Conservation (phyloP, 2,329 filamentous ascomycete genomes). For the Nothophoma quercina region DNA sequence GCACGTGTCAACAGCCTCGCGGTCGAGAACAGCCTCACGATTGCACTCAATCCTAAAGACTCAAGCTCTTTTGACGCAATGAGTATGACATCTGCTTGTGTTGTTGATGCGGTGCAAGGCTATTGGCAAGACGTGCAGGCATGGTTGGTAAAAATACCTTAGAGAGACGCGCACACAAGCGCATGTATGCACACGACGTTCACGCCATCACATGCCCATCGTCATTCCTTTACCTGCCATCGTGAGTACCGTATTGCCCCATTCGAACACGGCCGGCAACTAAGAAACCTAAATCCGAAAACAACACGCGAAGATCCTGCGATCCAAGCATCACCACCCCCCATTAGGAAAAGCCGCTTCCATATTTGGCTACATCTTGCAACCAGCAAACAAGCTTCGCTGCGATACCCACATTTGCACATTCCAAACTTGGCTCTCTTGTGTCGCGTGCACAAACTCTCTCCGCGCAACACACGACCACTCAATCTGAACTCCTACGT, state of each 20-base stretch:
- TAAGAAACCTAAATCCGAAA: constrained; percentile 3
- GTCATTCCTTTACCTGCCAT: neutral
- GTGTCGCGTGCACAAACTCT: neutral
- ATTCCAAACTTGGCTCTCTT: neutral
- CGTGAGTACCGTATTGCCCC: constrained; percentile 1
- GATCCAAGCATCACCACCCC: neutral
- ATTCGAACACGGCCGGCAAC: neutral
- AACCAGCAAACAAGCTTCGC: constrained; percentile 4
- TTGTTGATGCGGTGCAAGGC: too few species aligned
- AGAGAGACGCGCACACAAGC: too few species aligned
- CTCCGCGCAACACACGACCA: neutral
- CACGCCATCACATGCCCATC: neutral
- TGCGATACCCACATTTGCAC: constrained; percentile 6
- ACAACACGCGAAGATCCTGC: neutral
- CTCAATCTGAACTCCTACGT: constrained; percentile 1
- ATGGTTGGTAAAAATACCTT: too few species aligned
- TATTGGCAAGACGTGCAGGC: too few species aligned
- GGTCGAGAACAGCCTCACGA: too few species aligned
- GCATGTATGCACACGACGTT: too few species aligned
- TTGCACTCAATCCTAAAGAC: too few species aligned
- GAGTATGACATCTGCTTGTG: too few species aligned
- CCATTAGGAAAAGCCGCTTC: neutral
- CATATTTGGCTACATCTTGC: constrained; percentile 3
- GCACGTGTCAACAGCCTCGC: too few species aligned
- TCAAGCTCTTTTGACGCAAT: too few species aligned